phyloP scores from a whole-genome alignment of 2,329 filamentous ascomycete species.

The Fusarium marasasianum region DNA sequence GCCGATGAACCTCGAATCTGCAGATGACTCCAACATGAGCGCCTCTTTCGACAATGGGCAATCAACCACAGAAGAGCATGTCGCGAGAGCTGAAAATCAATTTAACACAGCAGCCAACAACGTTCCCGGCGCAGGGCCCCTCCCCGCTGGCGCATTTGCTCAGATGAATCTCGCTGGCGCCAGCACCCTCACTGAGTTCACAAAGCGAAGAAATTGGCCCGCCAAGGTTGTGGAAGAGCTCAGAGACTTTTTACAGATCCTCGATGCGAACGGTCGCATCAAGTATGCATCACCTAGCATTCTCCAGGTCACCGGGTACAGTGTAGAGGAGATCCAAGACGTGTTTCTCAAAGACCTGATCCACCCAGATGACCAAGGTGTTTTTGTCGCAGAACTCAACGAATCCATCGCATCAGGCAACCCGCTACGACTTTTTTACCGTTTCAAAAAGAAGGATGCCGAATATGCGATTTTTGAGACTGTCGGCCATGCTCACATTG shows the following conservation, averaged over 20 bases:
- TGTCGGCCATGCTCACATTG: slow-evolving; percentile 91
- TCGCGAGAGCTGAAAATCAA: slow-evolving; percentile 47
- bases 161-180: slow-evolving; percentile 47
- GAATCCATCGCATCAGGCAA: slow-evolving; percentile 87
- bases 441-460: slow-evolving; percentile 79
- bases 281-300: slow-evolving; percentile 87
- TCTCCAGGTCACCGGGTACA: slow-evolving; percentile 78
- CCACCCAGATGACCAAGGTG: slow-evolving; percentile 83
- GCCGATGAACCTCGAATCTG: slow-evolving; percentile 55
- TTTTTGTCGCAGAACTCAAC: slow-evolving; percentile 89
- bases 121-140: slow-evolving; percentile 54
- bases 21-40: slow-evolving; percentile 42
- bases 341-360: slow-evolving; percentile 83
- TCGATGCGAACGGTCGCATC: slow-evolving; percentile 85
- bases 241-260: slow-evolving; percentile 86
- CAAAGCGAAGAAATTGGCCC: slow-evolving; percentile 78
- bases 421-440: slow-evolving; percentile 84
- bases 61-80: slow-evolving; percentile 43
- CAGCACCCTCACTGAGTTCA: slow-evolving; percentile 66
- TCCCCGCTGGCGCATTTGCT: slow-evolving; percentile 52
- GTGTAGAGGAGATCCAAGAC: slow-evolving; percentile 74
- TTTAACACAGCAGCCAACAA: slow-evolving; percentile 49
- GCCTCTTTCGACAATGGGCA: slow-evolving; percentile 36
- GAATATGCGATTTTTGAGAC: slow-evolving; percentile 85
- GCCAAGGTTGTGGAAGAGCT: slow-evolving; percentile 90